Conservation (phyloP, 495 filamentous ascomycete genomes). For the Podospora fimiseda region DNA sequence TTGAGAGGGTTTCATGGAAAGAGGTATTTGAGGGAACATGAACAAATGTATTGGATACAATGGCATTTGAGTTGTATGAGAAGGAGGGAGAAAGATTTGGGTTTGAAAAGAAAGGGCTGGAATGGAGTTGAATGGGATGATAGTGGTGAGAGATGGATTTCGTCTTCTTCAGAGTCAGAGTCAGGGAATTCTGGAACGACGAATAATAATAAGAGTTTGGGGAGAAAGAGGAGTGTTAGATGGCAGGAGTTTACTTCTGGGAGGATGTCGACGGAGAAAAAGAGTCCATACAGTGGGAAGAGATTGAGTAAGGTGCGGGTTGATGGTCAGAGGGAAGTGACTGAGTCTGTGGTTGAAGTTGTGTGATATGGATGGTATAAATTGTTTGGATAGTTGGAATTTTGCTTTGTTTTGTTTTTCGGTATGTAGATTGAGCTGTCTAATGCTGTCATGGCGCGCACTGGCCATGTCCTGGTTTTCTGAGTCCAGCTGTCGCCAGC, state of each 20-base stretch:
- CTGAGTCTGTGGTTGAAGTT: not conserved
- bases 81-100: not conserved
- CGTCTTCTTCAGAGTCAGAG: no score
- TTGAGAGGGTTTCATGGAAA: slow-evolving; percentile 56
- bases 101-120: not conserved
- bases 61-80: slow-evolving; percentile 21
- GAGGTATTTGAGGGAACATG: slow-evolving; percentile 60
- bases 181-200: not conserved
- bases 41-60: slow-evolving; percentile 61
- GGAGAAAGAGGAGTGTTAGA: slow-evolving; percentile 1
- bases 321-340: not conserved
- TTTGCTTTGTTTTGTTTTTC: not conserved
- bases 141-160: not conserved
- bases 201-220: not conserved
- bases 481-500: no score
- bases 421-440: no score
- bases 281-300: not conserved
- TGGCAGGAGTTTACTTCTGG: slow-evolving; percentile 3
- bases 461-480: no score
- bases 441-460: no score
- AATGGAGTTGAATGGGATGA: not conserved
- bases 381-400: not conserved
- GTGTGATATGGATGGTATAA: not conserved
- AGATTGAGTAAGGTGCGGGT: slow-evolving; percentile 5
- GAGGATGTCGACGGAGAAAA: not conserved